Evolutionary conservation across 2,329 filamentous ascomycete species (phyloP).

Genomic region (Aspergillus candidus): DNA sequence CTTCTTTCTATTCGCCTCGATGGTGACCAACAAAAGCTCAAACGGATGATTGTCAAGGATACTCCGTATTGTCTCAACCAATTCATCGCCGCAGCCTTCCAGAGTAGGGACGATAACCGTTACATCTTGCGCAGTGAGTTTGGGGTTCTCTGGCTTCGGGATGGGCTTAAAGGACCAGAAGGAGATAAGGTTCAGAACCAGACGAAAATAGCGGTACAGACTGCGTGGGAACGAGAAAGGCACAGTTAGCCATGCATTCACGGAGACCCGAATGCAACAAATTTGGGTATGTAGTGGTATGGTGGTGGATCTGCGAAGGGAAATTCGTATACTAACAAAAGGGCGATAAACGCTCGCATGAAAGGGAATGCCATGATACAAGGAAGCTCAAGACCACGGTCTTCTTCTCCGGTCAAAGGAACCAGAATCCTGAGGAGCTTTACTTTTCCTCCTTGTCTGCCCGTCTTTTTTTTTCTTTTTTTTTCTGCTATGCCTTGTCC

Average conservation of each 20-base stretch:
- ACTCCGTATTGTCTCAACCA: conserved; percentile 67
- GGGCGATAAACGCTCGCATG: conserved; percentile 35
- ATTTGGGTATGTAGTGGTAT: background rate
- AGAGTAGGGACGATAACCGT: conserved; percentile 93
- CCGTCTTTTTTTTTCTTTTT: background rate
- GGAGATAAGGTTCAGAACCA: conserved; percentile 76
- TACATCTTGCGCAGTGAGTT: conserved; percentile 73
- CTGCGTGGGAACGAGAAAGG: conserved; percentile 41
- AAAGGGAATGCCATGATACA: conserved; percentile 33
- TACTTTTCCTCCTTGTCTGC: no score
- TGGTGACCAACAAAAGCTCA: conserved; percentile 78
- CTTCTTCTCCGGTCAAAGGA: background rate
- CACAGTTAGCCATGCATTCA: conserved; percentile 8
- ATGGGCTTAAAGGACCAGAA: conserved; percentile 85
- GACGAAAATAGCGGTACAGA: conserved; percentile 78
- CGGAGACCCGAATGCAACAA: no score
- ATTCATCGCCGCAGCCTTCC: conserved; percentile 75
- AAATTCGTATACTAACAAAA: conserved; percentile 32
- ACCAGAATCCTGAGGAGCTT: no score
- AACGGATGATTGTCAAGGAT: conserved; percentile 52
- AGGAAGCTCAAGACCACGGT: conserved; percentile 1
- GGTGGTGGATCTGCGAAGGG: conserved; percentile 5
- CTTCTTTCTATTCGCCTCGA: conserved; percentile 67
- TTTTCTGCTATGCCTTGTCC: background rate
- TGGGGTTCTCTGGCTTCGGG: conserved; percentile 74